Base-by-base conservation (phyloP, 306 rosid genomes). In the Comarum palustre region DNA sequence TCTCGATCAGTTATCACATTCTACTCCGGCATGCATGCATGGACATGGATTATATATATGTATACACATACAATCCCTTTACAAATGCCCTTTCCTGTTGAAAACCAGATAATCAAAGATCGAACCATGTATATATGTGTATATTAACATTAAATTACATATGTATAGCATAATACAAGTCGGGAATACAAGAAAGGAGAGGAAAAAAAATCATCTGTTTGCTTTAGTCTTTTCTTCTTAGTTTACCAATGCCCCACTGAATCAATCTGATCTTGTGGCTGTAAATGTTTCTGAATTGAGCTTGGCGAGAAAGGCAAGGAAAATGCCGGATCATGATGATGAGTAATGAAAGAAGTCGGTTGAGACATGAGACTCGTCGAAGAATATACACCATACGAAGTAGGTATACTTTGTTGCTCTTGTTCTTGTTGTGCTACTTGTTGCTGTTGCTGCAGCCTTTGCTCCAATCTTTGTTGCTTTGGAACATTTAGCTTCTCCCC, bases 401-500 rank as follows among this genome's bases (percentile, higher is more conserved):
- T 58, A 2, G 69, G 50, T 55, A 65, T 29, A 66, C 15, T 66
- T 1, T 60, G 80, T 27, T 87, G 83, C 20, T 80, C 83, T 19
- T 75, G 81, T 10, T 66, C 76, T 5, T 74, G 80, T 2, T 77
- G 83, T 9, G 73, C 88, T 39, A 45, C 36, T 3, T 48, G 70
- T 7, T 45, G 75, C 25, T 60, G 39, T 6, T 64, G 77, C 3
- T 54, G 68, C 10, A 68, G 66, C 80, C 78, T 74, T 61, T 74
- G 87, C 29, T 86, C 87, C 64, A 27, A 57, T 41, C 67, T 58
- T 66, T 79, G 87, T 39, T 90, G 89, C 69, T 86, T 90, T 10
- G 92, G 96, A 74, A 83, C 62, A 46, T 86, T 90, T 65, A 81
- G 77, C 73, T 86, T 90, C 54, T 87, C 96, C 15, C 88, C 92